Conservation (phyloP, 148 eudicot genomes). For the Silene uniflora region DNA sequence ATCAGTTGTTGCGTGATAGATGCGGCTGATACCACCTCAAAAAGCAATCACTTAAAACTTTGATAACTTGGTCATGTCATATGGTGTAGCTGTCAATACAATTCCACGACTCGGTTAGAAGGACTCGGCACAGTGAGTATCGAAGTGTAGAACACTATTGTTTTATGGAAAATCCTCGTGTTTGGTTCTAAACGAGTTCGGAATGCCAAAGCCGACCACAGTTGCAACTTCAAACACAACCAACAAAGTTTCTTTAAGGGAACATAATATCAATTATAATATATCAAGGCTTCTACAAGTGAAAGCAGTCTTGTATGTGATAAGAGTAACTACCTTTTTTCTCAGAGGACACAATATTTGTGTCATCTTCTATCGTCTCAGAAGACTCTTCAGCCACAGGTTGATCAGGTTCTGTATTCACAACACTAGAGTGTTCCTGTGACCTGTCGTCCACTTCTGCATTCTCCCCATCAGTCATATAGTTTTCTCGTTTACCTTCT, state of each 20-base stretch:
- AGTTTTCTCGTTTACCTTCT: constrained; percentile 21
- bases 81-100: too few species aligned
- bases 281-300: not conserved
- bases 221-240: not conserved
- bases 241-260: not conserved
- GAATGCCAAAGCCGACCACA: not conserved
- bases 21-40: too few species aligned
- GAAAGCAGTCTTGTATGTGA: not conserved
- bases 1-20: too few species aligned
- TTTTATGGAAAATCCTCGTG: too few species aligned
- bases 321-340: constrained; percentile 31
- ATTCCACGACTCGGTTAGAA: too few species aligned
- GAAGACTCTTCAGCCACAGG: constrained; percentile 19
- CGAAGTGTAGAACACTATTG: too few species aligned
- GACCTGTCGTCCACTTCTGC: constrained; percentile 10
- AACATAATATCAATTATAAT: not conserved
- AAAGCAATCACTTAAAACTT: too few species aligned
- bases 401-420: constrained; percentile 8
- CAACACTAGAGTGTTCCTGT: constrained; percentile 1
- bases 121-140: too few species aligned
- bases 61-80: too few species aligned
- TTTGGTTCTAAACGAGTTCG: too few species aligned
- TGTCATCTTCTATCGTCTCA: constrained; percentile 26
- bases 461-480: constrained; percentile 1
- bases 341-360: constrained; percentile 12